A percentile compares a stretch with the other conserved stretches of the same genome.
Evolutionary conservation across 352 stramenopile genomes (phyloP).

Genomic region (Phytophthora macrochlamydospora): DNA sequence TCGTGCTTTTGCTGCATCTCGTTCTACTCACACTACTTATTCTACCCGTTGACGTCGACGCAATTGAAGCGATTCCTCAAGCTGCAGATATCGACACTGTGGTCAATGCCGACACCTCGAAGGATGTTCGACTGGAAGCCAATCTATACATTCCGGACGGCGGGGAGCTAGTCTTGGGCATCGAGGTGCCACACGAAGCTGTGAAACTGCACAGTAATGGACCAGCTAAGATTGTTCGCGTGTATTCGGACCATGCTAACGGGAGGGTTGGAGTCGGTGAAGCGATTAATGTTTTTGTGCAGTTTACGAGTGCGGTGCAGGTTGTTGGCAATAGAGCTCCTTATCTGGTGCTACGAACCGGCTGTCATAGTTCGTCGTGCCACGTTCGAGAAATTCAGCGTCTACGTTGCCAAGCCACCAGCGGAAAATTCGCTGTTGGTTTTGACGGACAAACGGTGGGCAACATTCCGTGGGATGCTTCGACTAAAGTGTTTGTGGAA

Average conservation of each 20-base stretch:
- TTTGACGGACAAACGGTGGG: constrained; percentile 58
- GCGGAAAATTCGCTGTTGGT: constrained; percentile 63
- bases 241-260: constrained; percentile 60
- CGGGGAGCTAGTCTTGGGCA: constrained; percentile 62
- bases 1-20: constrained; percentile 14
- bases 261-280: constrained; percentile 66
- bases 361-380: constrained; percentile 54
- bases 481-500: constrained; percentile 40
- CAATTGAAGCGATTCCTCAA: constrained; percentile 52
- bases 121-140: constrained; percentile 65
- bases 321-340: constrained; percentile 47
- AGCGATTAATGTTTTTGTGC: constrained; percentile 60
- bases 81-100: constrained; percentile 53
- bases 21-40: constrained; percentile 5
- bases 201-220: constrained; percentile 56
- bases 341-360: constrained; percentile 57
- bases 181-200: constrained; percentile 64
- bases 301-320: constrained; percentile 75
- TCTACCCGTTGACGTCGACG: background rate
- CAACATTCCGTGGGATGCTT: constrained; percentile 76
- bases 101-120: constrained; percentile 50
- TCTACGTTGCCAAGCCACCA: constrained; percentile 61
- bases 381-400: constrained; percentile 67
- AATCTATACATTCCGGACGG: constrained; percentile 79
- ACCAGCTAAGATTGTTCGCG: constrained; percentile 63